Conservation (phyloP, 495 filamentous ascomycete species). For the Penicillium bovifimosum region DNA sequence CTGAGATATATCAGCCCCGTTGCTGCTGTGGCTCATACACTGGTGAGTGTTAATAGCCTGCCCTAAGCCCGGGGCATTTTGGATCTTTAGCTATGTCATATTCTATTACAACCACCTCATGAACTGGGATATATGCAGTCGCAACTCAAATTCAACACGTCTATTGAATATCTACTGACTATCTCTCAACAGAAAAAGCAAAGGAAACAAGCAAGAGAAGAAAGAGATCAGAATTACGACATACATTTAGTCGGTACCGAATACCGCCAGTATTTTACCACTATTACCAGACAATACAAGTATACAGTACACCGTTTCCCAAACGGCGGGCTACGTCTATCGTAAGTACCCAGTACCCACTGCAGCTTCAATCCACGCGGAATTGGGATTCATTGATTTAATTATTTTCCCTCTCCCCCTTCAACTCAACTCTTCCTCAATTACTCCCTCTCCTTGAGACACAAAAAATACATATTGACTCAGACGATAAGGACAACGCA, state of each 20-base stretch:
- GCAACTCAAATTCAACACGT: not conserved
- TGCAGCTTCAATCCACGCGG: conserved; percentile 26
- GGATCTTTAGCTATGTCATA: not conserved
- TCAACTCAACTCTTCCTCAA: conserved; percentile 1
- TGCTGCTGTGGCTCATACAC: not conserved
- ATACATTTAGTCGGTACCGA: not conserved
- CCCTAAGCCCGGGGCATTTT: not conserved
- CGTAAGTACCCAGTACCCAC: conserved; percentile 24
- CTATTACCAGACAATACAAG: not conserved
- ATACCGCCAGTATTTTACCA: conserved; percentile 5
- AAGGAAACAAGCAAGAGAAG: not conserved
- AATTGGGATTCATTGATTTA: conserved; percentile 27
- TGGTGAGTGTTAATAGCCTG: not conserved
- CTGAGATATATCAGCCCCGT: conserved; percentile 1
- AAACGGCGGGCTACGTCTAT: conserved; percentile 1
- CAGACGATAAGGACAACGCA: conserved; percentile 25
- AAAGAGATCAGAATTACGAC: not conserved
- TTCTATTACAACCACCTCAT: not conserved
- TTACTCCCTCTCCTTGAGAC: not conserved
- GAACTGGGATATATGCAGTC: not conserved
- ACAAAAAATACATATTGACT: conserved; percentile 4
- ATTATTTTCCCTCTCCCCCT: conserved; percentile 21
- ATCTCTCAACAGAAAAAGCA: not conserved
- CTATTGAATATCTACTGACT: not conserved
- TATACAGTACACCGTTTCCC: conserved; percentile 1